Percentiles rank a stretch among this genome's conserved stretches.
Conservation (phyloP, 345 rosid genomes). For the Salix dunnii region DNA sequence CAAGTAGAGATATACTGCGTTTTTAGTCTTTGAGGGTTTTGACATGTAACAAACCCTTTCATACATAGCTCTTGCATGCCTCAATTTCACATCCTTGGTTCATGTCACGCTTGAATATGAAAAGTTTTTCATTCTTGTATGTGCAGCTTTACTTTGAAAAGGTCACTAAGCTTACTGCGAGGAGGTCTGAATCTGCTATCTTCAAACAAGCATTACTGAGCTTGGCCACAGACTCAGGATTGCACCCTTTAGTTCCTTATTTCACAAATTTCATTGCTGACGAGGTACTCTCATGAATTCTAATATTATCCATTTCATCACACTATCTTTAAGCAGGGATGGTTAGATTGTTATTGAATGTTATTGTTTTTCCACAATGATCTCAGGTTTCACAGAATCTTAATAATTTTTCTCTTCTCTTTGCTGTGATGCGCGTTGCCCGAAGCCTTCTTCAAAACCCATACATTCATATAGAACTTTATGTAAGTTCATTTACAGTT, state of each 20-base stretch:
- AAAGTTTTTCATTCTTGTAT: neutral
- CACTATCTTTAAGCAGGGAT: neutral
- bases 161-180: constrained; percentile 49
- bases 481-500: constrained; percentile 48
- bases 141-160: constrained; percentile 72
- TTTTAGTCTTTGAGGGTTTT: no score
- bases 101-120: neutral
- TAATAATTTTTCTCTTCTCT: constrained; percentile 49
- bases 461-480: constrained; percentile 75
- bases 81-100: neutral
- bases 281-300: constrained; percentile 45
- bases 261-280: constrained; percentile 63
- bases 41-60: no score
- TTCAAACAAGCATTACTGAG: constrained; percentile 67
- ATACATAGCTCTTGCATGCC: no score
- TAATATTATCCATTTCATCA: neutral
- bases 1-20: no score
- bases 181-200: constrained; percentile 42
- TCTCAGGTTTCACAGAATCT: constrained; percentile 60
- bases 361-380: constrained; percentile 12
- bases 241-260: constrained; percentile 71
- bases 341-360: constrained; percentile 11
- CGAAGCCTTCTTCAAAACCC: constrained; percentile 76
- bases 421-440: constrained; percentile 66
- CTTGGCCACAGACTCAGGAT: constrained; percentile 69